Conservation (phyloP, 2,329 filamentous ascomycete genomes). For the Fusarium compactum region DNA sequence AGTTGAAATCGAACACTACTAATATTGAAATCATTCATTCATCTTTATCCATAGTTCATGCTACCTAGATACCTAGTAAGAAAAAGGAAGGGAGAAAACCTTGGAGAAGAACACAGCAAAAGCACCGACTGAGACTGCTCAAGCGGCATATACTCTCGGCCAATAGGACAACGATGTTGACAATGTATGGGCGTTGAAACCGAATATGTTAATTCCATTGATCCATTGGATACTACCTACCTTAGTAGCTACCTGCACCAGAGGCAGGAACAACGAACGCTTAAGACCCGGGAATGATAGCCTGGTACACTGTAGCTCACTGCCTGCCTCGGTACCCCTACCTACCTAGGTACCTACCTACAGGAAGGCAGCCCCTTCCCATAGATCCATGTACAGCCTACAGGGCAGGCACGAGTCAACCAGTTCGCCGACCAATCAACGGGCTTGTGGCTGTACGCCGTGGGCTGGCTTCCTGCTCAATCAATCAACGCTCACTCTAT, state of each 20-base stretch:
- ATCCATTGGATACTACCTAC: not conserved
- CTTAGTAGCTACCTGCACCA: not conserved
- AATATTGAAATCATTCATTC: not conserved
- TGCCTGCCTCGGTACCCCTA: no score
- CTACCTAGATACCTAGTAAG: not conserved
- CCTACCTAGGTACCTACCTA: not conserved
- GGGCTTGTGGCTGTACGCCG: not conserved
- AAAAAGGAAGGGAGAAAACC: not conserved
- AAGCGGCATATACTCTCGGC: not conserved
- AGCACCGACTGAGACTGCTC: not conserved
- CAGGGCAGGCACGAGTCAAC: conserved; percentile 26
- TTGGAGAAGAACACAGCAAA: not conserved
- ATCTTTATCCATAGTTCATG: not conserved
- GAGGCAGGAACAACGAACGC: conserved; percentile 3
- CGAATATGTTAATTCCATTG: not conserved
- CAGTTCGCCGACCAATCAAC: conserved; percentile 8
- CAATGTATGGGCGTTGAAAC: not conserved
- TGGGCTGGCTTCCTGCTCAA: not conserved
- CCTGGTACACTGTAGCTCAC: not conserved
- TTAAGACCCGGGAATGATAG: conserved; percentile 36
- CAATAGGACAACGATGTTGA: not conserved
- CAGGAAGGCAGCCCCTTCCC: conserved; percentile 30
- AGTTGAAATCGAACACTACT: not conserved
- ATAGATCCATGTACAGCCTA: conserved; percentile 6
- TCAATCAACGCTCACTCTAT: not conserved